These are phyloP conservation scores for Eucalyptus rudis DNA, from an alignment of 345 rosid genomes.

Conservation along the genomic window DNA sequence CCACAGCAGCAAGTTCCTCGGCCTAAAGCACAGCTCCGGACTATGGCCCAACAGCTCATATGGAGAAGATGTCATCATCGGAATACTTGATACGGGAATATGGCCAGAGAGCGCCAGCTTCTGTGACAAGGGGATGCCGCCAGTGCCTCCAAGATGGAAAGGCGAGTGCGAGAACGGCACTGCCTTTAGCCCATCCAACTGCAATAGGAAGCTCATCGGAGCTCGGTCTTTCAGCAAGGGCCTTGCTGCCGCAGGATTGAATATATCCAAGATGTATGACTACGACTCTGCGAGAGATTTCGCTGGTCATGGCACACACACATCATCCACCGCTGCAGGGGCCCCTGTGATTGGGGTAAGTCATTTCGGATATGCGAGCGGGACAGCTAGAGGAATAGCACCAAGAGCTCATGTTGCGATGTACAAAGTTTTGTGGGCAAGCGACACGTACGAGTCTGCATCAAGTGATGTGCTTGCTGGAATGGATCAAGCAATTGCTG, in stretches of 20 bases:
- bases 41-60: conserved; percentile 10
- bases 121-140: conserved; percentile 7
- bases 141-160: conserved; percentile 18
- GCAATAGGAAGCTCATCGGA: conserved; percentile 26
- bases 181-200: background rate
- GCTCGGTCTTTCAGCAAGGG: conserved; percentile 7
- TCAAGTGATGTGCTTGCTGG: conserved; percentile 50
- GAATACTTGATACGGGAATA: conserved; percentile 18
- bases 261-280: background rate
- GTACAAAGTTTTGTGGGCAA: conserved; percentile 14
- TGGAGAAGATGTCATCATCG: conserved; percentile 16
- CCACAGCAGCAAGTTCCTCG: conserved; percentile 21
- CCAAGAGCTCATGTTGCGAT: conserved; percentile 23
- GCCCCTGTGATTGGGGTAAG: background rate
- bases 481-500: conserved; percentile 60
- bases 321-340: conserved; percentile 26
- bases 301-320: conserved; percentile 25
- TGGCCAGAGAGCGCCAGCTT: conserved; percentile 23
- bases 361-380: conserved; percentile 18
- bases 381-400: conserved; percentile 24
- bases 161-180: conserved; percentile 18
- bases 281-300: conserved; percentile 20
- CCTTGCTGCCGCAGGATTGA: conserved; percentile 6
- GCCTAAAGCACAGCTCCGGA: conserved; percentile 8
- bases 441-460: conserved; percentile 1